These are phyloP conservation scores for Closterium sp. DNA, from an alignment of 139 green algal species.

Conservation along the genomic window DNA sequence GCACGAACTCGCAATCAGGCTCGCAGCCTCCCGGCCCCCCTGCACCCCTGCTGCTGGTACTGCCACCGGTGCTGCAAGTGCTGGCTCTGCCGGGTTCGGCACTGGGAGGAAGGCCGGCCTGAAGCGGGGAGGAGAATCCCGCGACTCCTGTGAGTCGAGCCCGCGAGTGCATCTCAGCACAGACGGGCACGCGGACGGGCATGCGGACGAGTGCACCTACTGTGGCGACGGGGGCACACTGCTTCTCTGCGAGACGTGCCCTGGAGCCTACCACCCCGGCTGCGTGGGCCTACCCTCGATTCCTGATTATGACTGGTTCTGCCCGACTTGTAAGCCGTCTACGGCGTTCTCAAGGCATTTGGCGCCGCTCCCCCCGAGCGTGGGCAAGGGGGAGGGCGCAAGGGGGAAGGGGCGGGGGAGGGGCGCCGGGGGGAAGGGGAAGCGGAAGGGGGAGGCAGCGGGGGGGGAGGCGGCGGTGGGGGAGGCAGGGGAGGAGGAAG, in stretches of 20 bases:
- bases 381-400: background rate
- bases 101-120: background rate
- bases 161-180: background rate
- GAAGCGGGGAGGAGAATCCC: background rate
- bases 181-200: background rate
- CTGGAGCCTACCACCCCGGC: constrained; percentile 33
- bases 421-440: background rate
- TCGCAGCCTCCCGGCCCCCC: background rate
- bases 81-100: background rate
- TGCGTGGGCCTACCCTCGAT: constrained; percentile 16
- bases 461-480: too few species aligned
- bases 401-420: background rate
- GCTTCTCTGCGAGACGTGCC: constrained; percentile 35
- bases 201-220: constrained; percentile 13
- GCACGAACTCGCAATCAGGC: constrained; percentile 14
- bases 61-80: background rate
- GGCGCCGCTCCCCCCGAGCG: background rate
- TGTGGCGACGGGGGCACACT: constrained; percentile 36
- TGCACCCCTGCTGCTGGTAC: background rate
- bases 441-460: background rate
- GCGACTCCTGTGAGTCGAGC: background rate
- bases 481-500: background rate
- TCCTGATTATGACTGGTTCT: constrained; percentile 50
- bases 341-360: background rate
- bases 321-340: constrained; percentile 64